Evolutionary conservation across 108 stramenopile species (phyloP).

Genomic region (Aureococcus anophagefferens): DNA sequence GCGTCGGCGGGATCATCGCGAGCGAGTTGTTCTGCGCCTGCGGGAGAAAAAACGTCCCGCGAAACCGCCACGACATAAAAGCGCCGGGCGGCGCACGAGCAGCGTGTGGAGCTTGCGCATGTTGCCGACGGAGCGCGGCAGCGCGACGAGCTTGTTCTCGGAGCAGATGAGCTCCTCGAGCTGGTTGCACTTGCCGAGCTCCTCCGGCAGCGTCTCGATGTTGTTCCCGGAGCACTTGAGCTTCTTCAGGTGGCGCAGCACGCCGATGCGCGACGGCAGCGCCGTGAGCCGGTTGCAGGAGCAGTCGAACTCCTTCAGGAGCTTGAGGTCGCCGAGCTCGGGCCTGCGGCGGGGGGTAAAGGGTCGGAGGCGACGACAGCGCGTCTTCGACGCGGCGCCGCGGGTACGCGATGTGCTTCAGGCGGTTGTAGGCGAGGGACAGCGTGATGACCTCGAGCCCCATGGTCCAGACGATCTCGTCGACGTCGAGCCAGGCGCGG

Average conservation of each 20-base stretch:
- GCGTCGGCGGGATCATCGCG: background rate
- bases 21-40: background rate
- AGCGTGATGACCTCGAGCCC: background rate
- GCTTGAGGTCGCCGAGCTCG: conserved; percentile 12
- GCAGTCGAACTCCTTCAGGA: conserved; percentile 1
- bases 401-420: background rate
- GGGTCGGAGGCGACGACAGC: background rate
- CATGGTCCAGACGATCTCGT: conserved; percentile 16
- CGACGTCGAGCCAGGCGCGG: conserved; percentile 14
- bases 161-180: background rate
- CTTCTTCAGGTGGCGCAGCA: background rate
- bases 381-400: background rate
- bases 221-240: conserved; percentile 6
- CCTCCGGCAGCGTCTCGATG: conserved; percentile 1
- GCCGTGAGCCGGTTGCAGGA: conserved; percentile 3
- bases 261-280: conserved; percentile 4
- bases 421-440: background rate
- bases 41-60: background rate
- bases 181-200: conserved; percentile 2
- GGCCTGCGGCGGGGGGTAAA: background rate
- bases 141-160: conserved; percentile 12
- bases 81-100: background rate
- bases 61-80: background rate
- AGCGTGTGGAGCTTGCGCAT: background rate
- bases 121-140: background rate